phyloP scores from a whole-genome alignment of 2,329 filamentous ascomycete genomes.

The Ampelomyces quisqualis region DNA sequence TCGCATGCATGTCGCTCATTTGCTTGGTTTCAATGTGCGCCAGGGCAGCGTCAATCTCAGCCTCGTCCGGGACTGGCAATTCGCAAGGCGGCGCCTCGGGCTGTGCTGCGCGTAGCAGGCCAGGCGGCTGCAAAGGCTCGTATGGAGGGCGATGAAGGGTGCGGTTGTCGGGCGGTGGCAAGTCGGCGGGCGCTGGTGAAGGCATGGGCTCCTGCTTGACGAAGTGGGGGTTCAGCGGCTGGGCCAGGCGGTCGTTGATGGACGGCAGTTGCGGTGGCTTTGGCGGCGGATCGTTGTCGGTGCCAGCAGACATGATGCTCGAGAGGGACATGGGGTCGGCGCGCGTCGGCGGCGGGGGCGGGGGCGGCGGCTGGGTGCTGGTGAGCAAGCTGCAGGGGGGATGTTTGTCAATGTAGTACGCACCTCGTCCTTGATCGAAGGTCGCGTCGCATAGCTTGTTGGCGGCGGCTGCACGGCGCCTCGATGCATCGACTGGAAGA shows the following conservation, averaged over 20 bases:
- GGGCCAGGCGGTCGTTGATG: slow-evolving; percentile 20
- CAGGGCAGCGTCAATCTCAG: slow-evolving; percentile 68
- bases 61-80: slow-evolving; percentile 52
- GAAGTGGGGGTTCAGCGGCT: slow-evolving; percentile 28
- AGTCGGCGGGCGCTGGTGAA: slow-evolving; percentile 32
- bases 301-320: slow-evolving; percentile 84
- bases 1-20: slow-evolving; percentile 58
- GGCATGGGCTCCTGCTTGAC: slow-evolving; percentile 40
- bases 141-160: slow-evolving; percentile 18
- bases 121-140: slow-evolving; percentile 28
- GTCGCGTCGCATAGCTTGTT: slow-evolving; percentile 30
- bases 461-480: slow-evolving; percentile 42
- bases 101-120: slow-evolving; percentile 16
- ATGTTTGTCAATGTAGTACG: slow-evolving; percentile 13
- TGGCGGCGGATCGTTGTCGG: slow-evolving; percentile 67
- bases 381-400: slow-evolving; percentile 21
- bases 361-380: slow-evolving; percentile 56
- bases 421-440: slow-evolving; percentile 42
- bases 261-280: slow-evolving; percentile 47
- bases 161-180: slow-evolving; percentile 22
- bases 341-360: slow-evolving; percentile 71
- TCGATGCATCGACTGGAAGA: slow-evolving; percentile 35
- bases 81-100: slow-evolving; percentile 27
- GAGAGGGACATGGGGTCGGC: slow-evolving; percentile 94
- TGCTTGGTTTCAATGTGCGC: slow-evolving; percentile 59